Conservation (phyloP, 441 rosid genomes). For the Pelargonium cotyledonis region DNA sequence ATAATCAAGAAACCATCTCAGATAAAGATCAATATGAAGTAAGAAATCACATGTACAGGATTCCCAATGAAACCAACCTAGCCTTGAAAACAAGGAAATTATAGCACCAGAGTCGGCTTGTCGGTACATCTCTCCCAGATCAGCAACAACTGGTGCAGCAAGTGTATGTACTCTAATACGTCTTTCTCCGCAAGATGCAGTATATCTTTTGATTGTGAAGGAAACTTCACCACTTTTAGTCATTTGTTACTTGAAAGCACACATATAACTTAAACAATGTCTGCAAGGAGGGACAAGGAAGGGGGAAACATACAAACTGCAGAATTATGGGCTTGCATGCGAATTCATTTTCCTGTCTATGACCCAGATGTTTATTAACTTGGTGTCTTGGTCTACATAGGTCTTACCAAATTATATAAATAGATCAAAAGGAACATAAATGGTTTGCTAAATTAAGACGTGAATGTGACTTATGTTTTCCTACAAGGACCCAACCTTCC, state of each 20-base stretch:
- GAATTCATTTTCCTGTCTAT: neutral
- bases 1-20: conserved; percentile 15
- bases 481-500: neutral
- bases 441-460: neutral
- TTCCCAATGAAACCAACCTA: conserved; percentile 44
- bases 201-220: conserved; percentile 70
- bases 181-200: conserved; percentile 99
- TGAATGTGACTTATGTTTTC: neutral
- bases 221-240: conserved; percentile 18
- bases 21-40: conserved; percentile 18
- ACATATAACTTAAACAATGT: neutral
- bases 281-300: conserved; percentile 1
- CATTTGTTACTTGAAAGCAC: neutral
- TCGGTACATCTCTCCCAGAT: conserved; percentile 93
- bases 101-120: conserved; percentile 92
- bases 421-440: neutral
- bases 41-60: conserved; percentile 15
- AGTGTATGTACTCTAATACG: conserved; percentile 96
- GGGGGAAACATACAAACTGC: neutral
- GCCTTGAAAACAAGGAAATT: conserved; percentile 72
- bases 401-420: neutral
- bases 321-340: neutral
- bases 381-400: neutral
- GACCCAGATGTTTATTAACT: neutral
- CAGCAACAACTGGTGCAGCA: conserved; percentile 85